Evolutionary conservation across 495 filamentous ascomycete species (phyloP).

Genomic region (Aspergillus funiculosus): DNA sequence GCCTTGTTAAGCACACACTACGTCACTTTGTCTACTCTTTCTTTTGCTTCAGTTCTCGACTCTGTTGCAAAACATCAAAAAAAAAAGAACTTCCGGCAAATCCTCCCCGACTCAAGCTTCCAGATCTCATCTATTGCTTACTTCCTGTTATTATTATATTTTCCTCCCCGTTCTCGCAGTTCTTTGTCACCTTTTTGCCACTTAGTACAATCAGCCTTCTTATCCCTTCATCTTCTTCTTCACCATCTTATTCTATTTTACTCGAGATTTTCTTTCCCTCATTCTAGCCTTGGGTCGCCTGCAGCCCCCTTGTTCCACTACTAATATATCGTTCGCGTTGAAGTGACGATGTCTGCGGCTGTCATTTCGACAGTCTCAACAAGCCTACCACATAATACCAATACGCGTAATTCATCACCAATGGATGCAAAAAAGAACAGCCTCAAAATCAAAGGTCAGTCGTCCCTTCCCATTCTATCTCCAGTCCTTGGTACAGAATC

Average conservation of each 20-base stretch:
- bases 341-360: conserved; percentile 41
- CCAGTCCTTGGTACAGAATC: conserved; percentile 7
- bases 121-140: conserved; percentile 8
- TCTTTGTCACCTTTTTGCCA: conserved; percentile 14
- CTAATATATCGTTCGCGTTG: conserved; percentile 14
- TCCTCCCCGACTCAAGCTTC: not conserved
- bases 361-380: conserved; percentile 40
- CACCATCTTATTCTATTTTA: conserved; percentile 13
- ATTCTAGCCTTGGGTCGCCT: conserved; percentile 16
- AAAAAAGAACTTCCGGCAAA: conserved; percentile 8
- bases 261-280: conserved; percentile 15
- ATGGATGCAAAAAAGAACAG: conserved; percentile 50
- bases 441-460: conserved; percentile 41
- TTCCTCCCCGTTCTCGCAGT: too few species aligned
- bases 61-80: conserved; percentile 4
- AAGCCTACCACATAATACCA: conserved; percentile 27
- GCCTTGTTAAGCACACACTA: conserved; percentile 3
- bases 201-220: conserved; percentile 13
- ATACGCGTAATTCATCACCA: conserved; percentile 30
- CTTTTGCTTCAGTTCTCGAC: conserved; percentile 1
- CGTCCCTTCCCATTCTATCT: conserved; percentile 8
- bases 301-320: conserved; percentile 14
- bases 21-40: conserved; percentile 11
- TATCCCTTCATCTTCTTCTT: too few species aligned
- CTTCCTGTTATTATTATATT: not conserved